phyloP scores from a whole-genome alignment of 83 land plant genomes.

The Picea mariana region DNA sequence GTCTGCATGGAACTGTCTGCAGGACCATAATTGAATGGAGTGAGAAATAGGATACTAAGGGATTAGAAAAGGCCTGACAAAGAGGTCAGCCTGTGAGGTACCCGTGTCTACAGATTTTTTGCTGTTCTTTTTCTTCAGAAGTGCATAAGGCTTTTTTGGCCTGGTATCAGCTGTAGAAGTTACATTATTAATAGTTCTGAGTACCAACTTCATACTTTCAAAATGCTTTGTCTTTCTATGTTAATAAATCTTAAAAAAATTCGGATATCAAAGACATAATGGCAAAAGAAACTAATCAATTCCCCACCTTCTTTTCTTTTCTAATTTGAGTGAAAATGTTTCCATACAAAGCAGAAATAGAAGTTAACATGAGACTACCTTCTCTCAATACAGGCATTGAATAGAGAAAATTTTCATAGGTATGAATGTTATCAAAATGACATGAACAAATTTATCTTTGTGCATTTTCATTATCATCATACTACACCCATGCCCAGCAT shows the following conservation, averaged over 20 bases:
- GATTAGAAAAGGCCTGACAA: not conserved
- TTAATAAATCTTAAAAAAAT: not conserved
- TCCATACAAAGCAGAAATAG: not conserved
- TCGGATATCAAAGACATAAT: not conserved
- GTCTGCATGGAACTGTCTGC: not conserved
- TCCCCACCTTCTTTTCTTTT: not conserved
- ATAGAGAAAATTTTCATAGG: not conserved
- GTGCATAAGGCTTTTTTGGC: not conserved
- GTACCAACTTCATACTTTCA: not conserved
- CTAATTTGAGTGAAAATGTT: not conserved
- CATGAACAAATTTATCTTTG: not conserved
- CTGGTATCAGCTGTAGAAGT: not conserved
- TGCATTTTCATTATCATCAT: not conserved
- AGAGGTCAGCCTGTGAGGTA: not conserved
- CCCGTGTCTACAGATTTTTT: not conserved
- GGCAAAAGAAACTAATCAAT: not conserved
- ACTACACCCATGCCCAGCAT: too few relatives aligned
- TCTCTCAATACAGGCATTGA: not conserved
- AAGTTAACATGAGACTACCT: not conserved
- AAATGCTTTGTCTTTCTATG: not conserved
- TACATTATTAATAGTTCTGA: not conserved
- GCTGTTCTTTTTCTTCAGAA: not conserved
- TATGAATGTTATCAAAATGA: not conserved
- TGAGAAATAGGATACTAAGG: not conserved
- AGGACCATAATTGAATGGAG: not conserved